These are phyloP conservation scores for Cladorrhinum sp. DNA, from an alignment of 2,329 filamentous ascomycete genomes.

Conservation along the genomic window DNA sequence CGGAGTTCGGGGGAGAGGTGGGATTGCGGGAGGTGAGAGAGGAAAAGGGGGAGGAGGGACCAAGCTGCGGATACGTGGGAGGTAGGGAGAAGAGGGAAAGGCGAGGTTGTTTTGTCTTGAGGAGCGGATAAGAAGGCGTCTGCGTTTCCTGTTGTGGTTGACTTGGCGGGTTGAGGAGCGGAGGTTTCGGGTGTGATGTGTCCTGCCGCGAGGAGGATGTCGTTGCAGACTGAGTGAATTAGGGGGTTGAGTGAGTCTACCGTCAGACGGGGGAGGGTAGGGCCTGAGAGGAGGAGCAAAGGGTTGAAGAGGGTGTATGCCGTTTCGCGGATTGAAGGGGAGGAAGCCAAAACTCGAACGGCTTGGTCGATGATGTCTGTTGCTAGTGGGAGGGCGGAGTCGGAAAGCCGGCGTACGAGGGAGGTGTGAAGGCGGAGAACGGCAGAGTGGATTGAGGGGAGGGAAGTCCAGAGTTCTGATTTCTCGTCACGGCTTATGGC, in stretches of 20 bases:
- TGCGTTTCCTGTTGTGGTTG: constrained; percentile 55
- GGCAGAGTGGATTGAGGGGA: constrained; percentile 73
- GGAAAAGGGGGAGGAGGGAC: constrained; percentile 58
- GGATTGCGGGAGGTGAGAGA: constrained; percentile 63
- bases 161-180: constrained; percentile 37
- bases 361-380: constrained; percentile 69
- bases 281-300: constrained; percentile 61
- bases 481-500: constrained; percentile 77
- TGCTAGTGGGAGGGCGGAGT: constrained; percentile 56
- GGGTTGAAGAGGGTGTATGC: constrained; percentile 59
- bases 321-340: constrained; percentile 54
- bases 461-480: constrained; percentile 69
- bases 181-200: constrained; percentile 49
- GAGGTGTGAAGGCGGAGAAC: constrained; percentile 60
- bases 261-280: constrained; percentile 62
- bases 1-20: constrained; percentile 69
- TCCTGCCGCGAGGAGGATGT: constrained; percentile 60
- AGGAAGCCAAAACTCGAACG: constrained; percentile 63
- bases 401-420: constrained; percentile 57
- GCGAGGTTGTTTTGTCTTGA: constrained; percentile 5
- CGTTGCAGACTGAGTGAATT: constrained; percentile 68
- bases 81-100: constrained; percentile 28
- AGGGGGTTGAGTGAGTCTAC: constrained; percentile 61
- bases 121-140: constrained; percentile 64
- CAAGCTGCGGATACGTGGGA: constrained; percentile 46